A percentile compares a stretch with the other conserved stretches of the same genome.
Conservation (phyloP, 2,329 filamentous ascomycete genomes). For the Magnaporthiopsis incrustans region DNA sequence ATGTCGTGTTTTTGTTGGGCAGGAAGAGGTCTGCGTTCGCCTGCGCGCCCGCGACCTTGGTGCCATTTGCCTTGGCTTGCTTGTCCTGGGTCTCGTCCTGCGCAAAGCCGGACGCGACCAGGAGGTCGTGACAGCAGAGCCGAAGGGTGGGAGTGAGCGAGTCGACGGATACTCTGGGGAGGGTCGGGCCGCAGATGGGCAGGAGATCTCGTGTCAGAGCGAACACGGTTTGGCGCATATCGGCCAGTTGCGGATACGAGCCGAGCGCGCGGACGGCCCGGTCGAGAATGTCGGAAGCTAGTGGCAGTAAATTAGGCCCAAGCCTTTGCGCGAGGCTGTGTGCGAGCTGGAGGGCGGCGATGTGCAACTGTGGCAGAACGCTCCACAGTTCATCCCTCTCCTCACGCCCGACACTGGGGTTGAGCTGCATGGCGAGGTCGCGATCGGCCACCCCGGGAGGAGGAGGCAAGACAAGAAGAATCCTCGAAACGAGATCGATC, state of each 20-base stretch:
- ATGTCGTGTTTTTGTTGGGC: slow-evolving; percentile 28
- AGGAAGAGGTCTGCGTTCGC: slow-evolving; percentile 70
- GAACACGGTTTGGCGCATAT: slow-evolving; percentile 51
- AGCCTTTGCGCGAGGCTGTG: slow-evolving; percentile 50
- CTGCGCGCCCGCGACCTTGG: slow-evolving; percentile 15
- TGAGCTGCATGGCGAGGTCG: slow-evolving; percentile 50
- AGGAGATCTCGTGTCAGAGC: slow-evolving; percentile 49
- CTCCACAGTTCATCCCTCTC: slow-evolving; percentile 75
- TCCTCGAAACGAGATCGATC: slow-evolving; percentile 59
- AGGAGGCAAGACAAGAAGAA: slow-evolving; percentile 57
- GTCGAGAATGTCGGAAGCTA: slow-evolving; percentile 59
- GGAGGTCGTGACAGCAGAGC: slow-evolving; percentile 66
- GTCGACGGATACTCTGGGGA: slow-evolving; percentile 58
- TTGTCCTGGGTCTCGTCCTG: slow-evolving; percentile 18
- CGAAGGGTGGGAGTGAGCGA: slow-evolving; percentile 55
- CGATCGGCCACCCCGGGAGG: slow-evolving; percentile 34
- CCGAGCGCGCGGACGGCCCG: slow-evolving; percentile 66
- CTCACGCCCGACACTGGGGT: slow-evolving; percentile 66
- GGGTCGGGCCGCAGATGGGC: slow-evolving; percentile 51
- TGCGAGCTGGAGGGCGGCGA: slow-evolving; percentile 59
- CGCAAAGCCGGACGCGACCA: slow-evolving; percentile 40
- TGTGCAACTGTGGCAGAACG: slow-evolving; percentile 65
- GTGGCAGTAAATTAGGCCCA: slow-evolving; percentile 45
- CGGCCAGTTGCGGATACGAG: slow-evolving; percentile 39
- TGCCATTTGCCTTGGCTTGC: neutral